These are phyloP conservation scores for Phenoliferia sp. DNA, from an alignment of 1,284 basidiomycete genomes.

Conservation along the genomic window DNA sequence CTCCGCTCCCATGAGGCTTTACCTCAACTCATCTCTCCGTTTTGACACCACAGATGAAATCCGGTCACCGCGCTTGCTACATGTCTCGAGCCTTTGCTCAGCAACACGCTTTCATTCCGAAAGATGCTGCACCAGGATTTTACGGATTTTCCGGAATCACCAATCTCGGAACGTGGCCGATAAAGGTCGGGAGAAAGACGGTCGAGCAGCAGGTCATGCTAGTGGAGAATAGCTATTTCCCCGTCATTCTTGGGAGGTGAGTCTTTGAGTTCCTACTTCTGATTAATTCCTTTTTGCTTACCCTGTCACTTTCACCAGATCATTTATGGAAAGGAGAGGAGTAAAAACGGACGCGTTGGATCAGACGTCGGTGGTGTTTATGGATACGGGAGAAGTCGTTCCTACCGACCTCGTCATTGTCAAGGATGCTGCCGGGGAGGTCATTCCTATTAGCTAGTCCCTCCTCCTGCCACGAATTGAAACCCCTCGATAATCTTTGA, in stretches of 20 bases:
- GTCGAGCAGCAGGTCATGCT: slow-evolving; percentile 54
- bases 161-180: slow-evolving; percentile 47
- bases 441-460: slow-evolving; percentile 27
- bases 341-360: slow-evolving; percentile 74
- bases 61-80: slow-evolving; percentile 92
- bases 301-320: slow-evolving; percentile 36
- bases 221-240: slow-evolving; percentile 93
- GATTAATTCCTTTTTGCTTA: background rate
- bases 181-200: slow-evolving; percentile 47
- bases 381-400: slow-evolving; percentile 91
- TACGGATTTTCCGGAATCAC: slow-evolving; percentile 74
- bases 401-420: slow-evolving; percentile 87
- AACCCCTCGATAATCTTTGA: too few relatives aligned
- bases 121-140: slow-evolving; percentile 65
- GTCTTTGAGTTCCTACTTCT: background rate
- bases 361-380: slow-evolving; percentile 77
- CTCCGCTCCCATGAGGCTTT: background rate
- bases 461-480: too few relatives aligned
- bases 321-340: slow-evolving; percentile 87
- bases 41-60: slow-evolving; percentile 60
- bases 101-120: slow-evolving; percentile 81
- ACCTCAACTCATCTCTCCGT: background rate
- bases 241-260: slow-evolving; percentile 80
- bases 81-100: slow-evolving; percentile 89
- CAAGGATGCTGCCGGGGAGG: slow-evolving; percentile 31